phyloP scores from a whole-genome alignment of 306 rosid genomes.

The Inga oerstediana region DNA sequence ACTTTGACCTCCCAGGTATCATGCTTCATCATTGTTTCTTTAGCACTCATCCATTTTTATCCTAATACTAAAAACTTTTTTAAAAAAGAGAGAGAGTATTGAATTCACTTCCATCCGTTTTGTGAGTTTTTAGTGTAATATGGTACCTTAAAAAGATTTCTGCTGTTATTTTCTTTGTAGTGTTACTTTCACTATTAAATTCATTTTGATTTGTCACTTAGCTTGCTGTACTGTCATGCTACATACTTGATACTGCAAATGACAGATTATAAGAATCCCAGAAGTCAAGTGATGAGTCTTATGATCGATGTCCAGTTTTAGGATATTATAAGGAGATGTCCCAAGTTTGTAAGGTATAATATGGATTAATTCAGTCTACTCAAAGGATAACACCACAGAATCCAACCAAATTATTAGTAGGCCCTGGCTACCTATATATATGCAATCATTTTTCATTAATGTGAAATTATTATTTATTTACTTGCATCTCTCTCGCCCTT shows the following conservation, averaged over 20 bases:
- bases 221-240: background rate
- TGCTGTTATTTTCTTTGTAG: background rate
- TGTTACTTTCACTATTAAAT: background rate
- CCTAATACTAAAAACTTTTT: background rate
- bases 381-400: background rate
- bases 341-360: too few species aligned
- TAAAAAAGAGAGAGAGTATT: too few species aligned
- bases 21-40: constrained; percentile 6
- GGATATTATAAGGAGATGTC: too few species aligned
- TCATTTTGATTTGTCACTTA: background rate
- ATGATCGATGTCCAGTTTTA: too few species aligned
- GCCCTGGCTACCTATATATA: background rate
- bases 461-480: background rate
- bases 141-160: background rate
- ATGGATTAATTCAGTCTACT: too few species aligned
- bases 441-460: background rate
- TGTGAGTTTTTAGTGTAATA: background rate
- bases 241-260: background rate
- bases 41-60: background rate
- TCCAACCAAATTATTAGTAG: background rate
- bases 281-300: too few species aligned
- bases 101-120: background rate
- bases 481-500: background rate
- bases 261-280: background rate
- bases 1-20: background rate